Evolutionary conservation across 1,284 basidiomycete genomes (phyloP).

Genomic region (Sporisorium sorghi): DNA sequence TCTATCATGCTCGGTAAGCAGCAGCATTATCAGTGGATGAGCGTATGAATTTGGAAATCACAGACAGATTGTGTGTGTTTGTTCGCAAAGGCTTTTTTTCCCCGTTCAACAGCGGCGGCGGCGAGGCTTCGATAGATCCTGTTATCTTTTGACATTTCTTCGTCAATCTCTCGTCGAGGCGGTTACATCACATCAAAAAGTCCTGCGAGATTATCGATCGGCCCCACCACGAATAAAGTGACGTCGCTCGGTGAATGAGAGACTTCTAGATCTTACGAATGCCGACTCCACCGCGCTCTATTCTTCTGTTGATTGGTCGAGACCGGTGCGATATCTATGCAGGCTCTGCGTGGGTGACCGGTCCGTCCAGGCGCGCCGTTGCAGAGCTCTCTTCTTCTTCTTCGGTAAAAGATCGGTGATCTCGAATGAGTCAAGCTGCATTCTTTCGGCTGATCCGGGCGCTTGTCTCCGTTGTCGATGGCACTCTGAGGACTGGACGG

Average conservation of each 20-base stretch:
- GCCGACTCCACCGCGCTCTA: constrained; percentile 18
- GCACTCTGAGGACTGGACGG: too few relatives aligned
- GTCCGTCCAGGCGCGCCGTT: too few relatives aligned
- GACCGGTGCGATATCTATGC: constrained; percentile 12
- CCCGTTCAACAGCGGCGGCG: background rate
- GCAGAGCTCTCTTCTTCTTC: too few relatives aligned
- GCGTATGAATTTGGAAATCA: too few relatives aligned
- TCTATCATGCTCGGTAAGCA: too few relatives aligned
- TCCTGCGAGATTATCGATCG: constrained; percentile 51
- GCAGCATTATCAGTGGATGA: too few relatives aligned
- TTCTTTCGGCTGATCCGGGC: constrained; percentile 19
- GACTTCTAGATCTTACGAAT: background rate
- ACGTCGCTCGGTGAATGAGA: constrained; percentile 9
- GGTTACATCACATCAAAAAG: background rate
- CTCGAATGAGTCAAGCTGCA: background rate
- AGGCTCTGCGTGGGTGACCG: constrained; percentile 6
- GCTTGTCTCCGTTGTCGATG: constrained; percentile 6
- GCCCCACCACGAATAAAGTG: constrained; percentile 4
- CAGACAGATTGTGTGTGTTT: background rate
- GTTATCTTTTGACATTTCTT: constrained; percentile 12
- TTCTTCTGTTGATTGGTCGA: constrained; percentile 33
- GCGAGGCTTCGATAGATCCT: constrained; percentile 17
- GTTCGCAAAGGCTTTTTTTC: background rate
- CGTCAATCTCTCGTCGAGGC: too few relatives aligned
- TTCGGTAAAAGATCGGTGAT: constrained; percentile 19